Conservation (phyloP, 495 filamentous ascomycete genomes). For the Xylaria sp. region DNA sequence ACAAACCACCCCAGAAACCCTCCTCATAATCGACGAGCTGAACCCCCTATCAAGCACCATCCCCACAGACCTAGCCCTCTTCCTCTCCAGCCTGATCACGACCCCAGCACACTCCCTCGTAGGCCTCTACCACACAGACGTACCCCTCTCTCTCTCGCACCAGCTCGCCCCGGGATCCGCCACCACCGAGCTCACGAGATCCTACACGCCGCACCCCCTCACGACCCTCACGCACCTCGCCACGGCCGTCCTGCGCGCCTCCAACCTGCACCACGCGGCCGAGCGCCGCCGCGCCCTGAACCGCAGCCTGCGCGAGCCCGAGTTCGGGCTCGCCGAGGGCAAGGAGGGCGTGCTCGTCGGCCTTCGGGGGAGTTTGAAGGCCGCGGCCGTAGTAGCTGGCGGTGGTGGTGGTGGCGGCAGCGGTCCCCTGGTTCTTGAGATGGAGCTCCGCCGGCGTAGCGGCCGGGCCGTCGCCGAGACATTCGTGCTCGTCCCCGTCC, state of each 20-base stretch:
- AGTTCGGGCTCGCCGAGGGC: slow-evolving; percentile 77
- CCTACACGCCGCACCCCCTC: slow-evolving; percentile 73
- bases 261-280: slow-evolving; percentile 71
- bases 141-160: slow-evolving; percentile 54
- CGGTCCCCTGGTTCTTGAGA: slow-evolving; percentile 69
- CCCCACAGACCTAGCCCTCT: slow-evolving; percentile 55
- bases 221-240: slow-evolving; percentile 62
- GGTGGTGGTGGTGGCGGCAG: slow-evolving; percentile 12
- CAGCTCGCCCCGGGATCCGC: no score
- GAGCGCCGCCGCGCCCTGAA: slow-evolving; percentile 71
- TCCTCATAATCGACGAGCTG: slow-evolving; percentile 70
- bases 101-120: slow-evolving; percentile 60
- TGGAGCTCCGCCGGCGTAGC: slow-evolving; percentile 83
- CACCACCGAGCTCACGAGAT: no score
- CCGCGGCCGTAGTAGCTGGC: not conserved
- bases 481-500: slow-evolving; percentile 69
- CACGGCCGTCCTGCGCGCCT: slow-evolving; percentile 55
- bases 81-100: slow-evolving; percentile 62
- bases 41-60: slow-evolving; percentile 54
- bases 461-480: slow-evolving; percentile 78
- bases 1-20: slow-evolving; percentile 50
- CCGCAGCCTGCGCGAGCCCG: slow-evolving; percentile 71
- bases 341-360: slow-evolving; percentile 77
- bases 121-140: slow-evolving; percentile 72
- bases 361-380: slow-evolving; percentile 41